Base-by-base conservation (phyloP, 345 rosid species). In the Pugionium dolabratum region DNA sequence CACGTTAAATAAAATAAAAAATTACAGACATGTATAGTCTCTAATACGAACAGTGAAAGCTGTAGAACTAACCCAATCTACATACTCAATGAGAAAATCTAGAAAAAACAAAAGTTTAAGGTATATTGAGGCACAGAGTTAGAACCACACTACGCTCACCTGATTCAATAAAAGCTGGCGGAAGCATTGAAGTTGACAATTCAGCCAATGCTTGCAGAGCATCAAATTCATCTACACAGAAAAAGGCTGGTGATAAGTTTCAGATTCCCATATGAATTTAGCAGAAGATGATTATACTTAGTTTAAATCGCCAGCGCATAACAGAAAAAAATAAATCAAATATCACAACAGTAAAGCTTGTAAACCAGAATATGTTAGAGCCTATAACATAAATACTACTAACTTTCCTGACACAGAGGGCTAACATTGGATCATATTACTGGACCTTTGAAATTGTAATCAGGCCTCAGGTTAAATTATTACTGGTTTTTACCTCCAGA, bases 201-300 rank as follows among this genome's bases (percentile, higher is more conserved):
- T 89, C 86, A 47, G 93, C 95, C 77, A 89, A 74, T 32, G 90
- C 84, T 69, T 90, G 85, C 47, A 93, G 79, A 51, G 97, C 98
- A 79, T 86, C 84, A 32, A 90, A 78, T 73, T 81, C 91, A 81
- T 78, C 97, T 86, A 66, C 75, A 76, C 69, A 55, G 1, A 64
- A 57, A 69, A 55, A 68, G 8, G 44, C 29, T n/a, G 36, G 42
- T 47, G 28, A 37, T 53, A 46, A 54, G 50, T 53, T 50, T 65
- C 43, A 57, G 42, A 35, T 18, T 44, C 43, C 40, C 44, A 55
- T 62, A 71, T 26, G 50, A 9, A 33, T 41, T 40, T 42, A 28
- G 9, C 26, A 57, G 9, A 56, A 37, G 36, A 51, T 59, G 52
- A 67, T 29, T 50, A 59, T 59, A 59, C 41, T 31, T 46, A 39